phyloP scores from a whole-genome alignment of 129 eudicot genomes.

The Lonicera japonica region DNA sequence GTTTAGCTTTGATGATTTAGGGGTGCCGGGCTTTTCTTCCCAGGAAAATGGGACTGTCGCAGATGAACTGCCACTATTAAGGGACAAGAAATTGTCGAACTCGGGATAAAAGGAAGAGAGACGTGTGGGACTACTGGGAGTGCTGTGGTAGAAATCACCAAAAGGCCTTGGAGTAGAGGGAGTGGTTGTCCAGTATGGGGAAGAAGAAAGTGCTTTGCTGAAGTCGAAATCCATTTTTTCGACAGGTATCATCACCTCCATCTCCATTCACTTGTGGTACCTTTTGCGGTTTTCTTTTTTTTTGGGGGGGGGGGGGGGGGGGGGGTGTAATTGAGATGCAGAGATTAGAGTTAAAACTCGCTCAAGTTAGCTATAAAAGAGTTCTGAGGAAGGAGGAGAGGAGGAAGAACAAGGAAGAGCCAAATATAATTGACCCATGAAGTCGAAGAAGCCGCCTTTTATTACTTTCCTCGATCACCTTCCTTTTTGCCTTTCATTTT shows the following conservation, averaged over 20 bases:
- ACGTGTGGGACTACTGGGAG: constrained; percentile 57
- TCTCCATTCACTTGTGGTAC: background rate
- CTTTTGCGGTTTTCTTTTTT: no score
- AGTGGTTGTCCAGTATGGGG: constrained; percentile 8
- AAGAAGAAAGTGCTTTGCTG: constrained; percentile 30
- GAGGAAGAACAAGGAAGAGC: background rate
- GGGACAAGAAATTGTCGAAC: constrained; percentile 30
- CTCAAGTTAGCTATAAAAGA: background rate
- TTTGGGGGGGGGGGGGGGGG: no score
- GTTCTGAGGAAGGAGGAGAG: background rate
- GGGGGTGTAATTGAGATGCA: background rate
- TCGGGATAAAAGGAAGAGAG: constrained; percentile 29
- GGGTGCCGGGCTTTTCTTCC: constrained; percentile 46
- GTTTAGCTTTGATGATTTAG: constrained; percentile 14
- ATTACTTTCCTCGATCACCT: constrained; percentile 21
- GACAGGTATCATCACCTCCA: constrained; percentile 33
- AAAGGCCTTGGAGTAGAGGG: constrained; percentile 36
- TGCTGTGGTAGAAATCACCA: constrained; percentile 49
- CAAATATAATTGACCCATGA: constrained; percentile 17
- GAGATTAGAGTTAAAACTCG: background rate
- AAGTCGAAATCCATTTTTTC: constrained; percentile 46
- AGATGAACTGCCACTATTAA: background rate
- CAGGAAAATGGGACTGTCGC: constrained; percentile 41
- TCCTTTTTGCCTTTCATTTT: no score
- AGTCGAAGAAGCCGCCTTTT: constrained; percentile 35